phyloP scores from a whole-genome alignment of 2,329 filamentous ascomycete genomes.

The Lithohypha guttulata region DNA sequence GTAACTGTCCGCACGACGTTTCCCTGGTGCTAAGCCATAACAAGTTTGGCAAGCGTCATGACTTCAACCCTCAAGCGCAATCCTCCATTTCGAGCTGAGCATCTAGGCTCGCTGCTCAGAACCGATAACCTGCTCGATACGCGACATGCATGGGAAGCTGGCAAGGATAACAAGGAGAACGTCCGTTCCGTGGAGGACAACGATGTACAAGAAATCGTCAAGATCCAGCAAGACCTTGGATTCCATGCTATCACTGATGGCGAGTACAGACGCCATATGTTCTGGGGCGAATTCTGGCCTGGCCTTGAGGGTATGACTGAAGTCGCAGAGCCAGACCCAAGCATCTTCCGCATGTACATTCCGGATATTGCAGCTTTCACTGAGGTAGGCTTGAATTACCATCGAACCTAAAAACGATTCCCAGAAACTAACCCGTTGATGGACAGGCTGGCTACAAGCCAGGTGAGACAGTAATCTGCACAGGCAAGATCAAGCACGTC shows the following conservation, averaged over 20 bases:
- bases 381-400: slow-evolving; percentile 38
- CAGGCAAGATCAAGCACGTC: slow-evolving; percentile 40
- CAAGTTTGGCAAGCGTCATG: too few relatives aligned
- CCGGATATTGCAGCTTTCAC: slow-evolving; percentile 47
- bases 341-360: slow-evolving; percentile 41
- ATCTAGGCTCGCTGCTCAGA: slow-evolving; percentile 60
- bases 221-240: slow-evolving; percentile 52
- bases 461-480: slow-evolving; percentile 40
- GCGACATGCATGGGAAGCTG: slow-evolving; percentile 47
- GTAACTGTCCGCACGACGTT: too few relatives aligned
- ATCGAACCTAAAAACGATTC: too few relatives aligned
- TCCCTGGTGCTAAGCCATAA: too few relatives aligned
- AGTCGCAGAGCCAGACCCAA: slow-evolving; percentile 27
- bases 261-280: slow-evolving; percentile 45
- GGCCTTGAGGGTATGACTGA: slow-evolving; percentile 40
- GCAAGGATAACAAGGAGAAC: slow-evolving; percentile 43
- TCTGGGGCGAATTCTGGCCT: slow-evolving; percentile 39
- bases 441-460: too few relatives aligned
- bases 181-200: slow-evolving; percentile 53
- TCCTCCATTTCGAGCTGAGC: slow-evolving; percentile 60
- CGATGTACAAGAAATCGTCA: slow-evolving; percentile 54
- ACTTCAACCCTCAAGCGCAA: neutral
- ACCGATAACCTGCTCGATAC: slow-evolving; percentile 51
- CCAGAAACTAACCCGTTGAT: too few relatives aligned
- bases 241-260: slow-evolving; percentile 57